These are phyloP conservation scores for Ceraceosorus bombacis DNA, from an alignment of 1,284 basidiomycete genomes.

Conservation along the genomic window DNA sequence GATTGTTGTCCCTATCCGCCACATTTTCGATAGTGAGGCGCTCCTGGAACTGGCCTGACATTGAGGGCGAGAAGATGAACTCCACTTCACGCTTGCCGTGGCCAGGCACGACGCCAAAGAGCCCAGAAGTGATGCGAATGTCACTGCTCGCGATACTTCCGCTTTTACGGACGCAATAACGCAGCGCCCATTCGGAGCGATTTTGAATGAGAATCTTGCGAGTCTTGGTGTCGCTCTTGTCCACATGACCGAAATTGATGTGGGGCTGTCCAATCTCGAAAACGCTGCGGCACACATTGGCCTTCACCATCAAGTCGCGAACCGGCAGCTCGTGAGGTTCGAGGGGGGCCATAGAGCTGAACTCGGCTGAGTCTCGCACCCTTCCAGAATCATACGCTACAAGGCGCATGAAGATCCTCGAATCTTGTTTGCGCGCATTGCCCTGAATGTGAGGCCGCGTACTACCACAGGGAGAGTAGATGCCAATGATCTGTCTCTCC, in stretches of 20 bases:
- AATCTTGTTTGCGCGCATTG: constrained; percentile 52
- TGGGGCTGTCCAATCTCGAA: constrained; percentile 54
- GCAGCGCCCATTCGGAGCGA: constrained; percentile 50
- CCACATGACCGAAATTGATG: constrained; percentile 55
- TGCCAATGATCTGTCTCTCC: constrained; percentile 50
- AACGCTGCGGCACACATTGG: constrained; percentile 51
- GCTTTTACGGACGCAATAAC: constrained; percentile 53
- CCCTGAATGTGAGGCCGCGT: constrained; percentile 52
- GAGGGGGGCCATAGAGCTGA: constrained; percentile 38
- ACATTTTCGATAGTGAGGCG: constrained; percentile 53
- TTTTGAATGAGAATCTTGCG: constrained; percentile 54
- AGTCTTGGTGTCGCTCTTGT: constrained; percentile 53
- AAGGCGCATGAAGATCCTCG: constrained; percentile 52
- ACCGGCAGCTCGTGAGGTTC: constrained; percentile 51
- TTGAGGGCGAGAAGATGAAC: constrained; percentile 49
- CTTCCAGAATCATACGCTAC: constrained; percentile 50
- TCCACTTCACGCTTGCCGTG: constrained; percentile 54
- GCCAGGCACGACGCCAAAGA: constrained; percentile 53
- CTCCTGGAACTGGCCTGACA: constrained; percentile 52
- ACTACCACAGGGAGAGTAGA: constrained; percentile 52
- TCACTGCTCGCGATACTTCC: constrained; percentile 55
- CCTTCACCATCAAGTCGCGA: constrained; percentile 53
- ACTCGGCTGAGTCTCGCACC: constrained; percentile 26
- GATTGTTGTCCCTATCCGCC: constrained; percentile 52
- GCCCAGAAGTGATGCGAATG: constrained; percentile 51